Evolutionary conservation across 108 stramenopile genomes (phyloP), one percentile per base, ranked within the genome.

Genomic region (Pseudonitzschia multiseries): DNA sequence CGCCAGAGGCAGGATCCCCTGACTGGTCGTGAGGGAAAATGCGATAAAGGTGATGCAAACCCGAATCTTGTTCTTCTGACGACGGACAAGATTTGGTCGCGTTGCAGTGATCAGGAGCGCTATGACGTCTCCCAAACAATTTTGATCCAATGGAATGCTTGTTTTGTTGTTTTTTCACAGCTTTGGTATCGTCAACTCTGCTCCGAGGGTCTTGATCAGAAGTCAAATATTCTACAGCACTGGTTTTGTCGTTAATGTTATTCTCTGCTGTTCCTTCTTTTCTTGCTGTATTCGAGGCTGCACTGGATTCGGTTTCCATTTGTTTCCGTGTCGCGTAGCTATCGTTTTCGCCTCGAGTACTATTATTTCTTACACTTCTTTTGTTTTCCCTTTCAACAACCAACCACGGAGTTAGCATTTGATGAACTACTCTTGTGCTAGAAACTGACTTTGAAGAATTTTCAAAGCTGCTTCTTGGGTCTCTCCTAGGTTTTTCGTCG

Each of bases 351-450:
- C 17, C n/a, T 4, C 54, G 22, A 24, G 2, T 26, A 10, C 26
- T 56, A 26, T 24, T 56, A 1, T 1, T 56, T 4, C 24, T 20
- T 22, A 9, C 54, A 26, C 17, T 12, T 24, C n/a, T 56, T 26
- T 56, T 56, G 2, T 2, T 20, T 26, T 10, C 54, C 54, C 26
- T 56, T 13, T 22, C 54, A 24, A 3, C 1, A 24, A 56, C 61
- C 61, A 62, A 32, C 61, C 61, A 62, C 5, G 61, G 61, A n/a
- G 61, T 62, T 14, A 31, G 26, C 8, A 62, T 62, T 33, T 62
- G 33, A 29, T 62, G 61, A 62, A 62, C 61, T 8, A 14, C 18
- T 56, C 10, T 56, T 26, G 54, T 12, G 46, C 13, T 48, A 18
- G 46, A 18, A 18, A 2, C 18, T 14, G 46, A 48, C 46, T 48